Evolutionary conservation across 2,329 filamentous ascomycete genomes (phyloP).

Genomic region (Purpureocillium takamizusanense): DNA sequence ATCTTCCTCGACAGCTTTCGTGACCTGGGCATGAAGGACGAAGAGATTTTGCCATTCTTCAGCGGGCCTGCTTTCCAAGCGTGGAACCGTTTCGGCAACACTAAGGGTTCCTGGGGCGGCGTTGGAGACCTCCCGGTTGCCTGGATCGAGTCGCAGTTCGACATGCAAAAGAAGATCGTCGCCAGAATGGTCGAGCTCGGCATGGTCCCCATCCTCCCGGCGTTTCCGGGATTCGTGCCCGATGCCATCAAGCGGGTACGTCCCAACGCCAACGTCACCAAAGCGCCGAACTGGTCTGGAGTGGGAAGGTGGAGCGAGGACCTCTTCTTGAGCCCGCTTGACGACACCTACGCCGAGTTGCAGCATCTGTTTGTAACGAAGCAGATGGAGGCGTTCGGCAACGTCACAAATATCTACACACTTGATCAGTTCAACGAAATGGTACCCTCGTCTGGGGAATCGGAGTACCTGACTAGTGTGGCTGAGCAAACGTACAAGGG

Average conservation of each 20-base stretch:
- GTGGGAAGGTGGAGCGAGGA: slow-evolving; percentile 30
- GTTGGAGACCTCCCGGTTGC: slow-evolving; percentile 24
- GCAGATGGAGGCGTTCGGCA: slow-evolving; percentile 35
- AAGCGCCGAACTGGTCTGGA: slow-evolving; percentile 30
- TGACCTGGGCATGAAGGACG: slow-evolving; percentile 32
- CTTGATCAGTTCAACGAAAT: slow-evolving; percentile 47
- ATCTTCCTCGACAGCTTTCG: slow-evolving; percentile 37
- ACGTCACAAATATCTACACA: slow-evolving; percentile 38
- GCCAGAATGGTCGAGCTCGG: slow-evolving; percentile 40
- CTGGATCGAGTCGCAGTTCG: slow-evolving; percentile 39
- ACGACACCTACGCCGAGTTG: slow-evolving; percentile 30
- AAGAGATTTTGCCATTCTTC: slow-evolving; percentile 35
- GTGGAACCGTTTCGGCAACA: slow-evolving; percentile 47
- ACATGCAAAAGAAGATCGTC: slow-evolving; percentile 38
- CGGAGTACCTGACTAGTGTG: slow-evolving; percentile 24
- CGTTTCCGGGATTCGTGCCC: slow-evolving; percentile 42
- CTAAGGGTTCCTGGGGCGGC: slow-evolving; percentile 39
- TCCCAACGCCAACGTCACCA: slow-evolving; percentile 32
- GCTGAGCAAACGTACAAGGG: slow-evolving; percentile 31
- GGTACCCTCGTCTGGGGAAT: slow-evolving; percentile 33
- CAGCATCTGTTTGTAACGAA: slow-evolving; percentile 36
- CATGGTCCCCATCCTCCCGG: slow-evolving; percentile 41
- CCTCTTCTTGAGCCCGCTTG: slow-evolving; percentile 37
- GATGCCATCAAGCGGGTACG: slow-evolving; percentile 26
- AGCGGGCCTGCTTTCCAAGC: slow-evolving; percentile 41